phyloP scores from a whole-genome alignment of 1,139 yeast genomes.

The Suhomyces bolitotheri region DNA sequence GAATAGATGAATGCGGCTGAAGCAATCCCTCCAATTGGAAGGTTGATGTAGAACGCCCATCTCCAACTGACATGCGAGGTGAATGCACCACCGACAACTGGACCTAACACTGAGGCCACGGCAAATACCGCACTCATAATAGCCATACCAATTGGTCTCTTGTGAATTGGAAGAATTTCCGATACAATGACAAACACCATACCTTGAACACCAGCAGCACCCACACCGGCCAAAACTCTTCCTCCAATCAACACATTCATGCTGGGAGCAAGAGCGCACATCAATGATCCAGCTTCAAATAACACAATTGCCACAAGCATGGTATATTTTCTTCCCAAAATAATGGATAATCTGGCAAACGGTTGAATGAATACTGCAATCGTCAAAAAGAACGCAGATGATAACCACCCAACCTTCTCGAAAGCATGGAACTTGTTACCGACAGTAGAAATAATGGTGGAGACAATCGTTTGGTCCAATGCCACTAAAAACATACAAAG shows the following conservation, averaged over 20 bases:
- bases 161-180: conserved; percentile 32
- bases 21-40: conserved; percentile 67
- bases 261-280: conserved; percentile 37
- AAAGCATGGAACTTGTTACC: conserved; percentile 37
- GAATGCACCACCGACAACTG: conserved; percentile 29
- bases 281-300: conserved; percentile 64
- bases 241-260: conserved; percentile 44
- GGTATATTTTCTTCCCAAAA: conserved; percentile 30
- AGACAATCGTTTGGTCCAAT: conserved; percentile 44
- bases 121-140: conserved; percentile 23
- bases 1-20: conserved; percentile 43
- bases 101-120: conserved; percentile 28
- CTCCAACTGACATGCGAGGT: conserved; percentile 60
- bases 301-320: conserved; percentile 29
- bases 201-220: conserved; percentile 35
- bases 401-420: conserved; percentile 30
- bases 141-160: conserved; percentile 27
- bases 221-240: conserved; percentile 36
- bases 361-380: conserved; percentile 38
- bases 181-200: conserved; percentile 29
- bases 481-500: conserved; percentile 39
- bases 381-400: conserved; percentile 30
- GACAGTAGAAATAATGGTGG: conserved; percentile 37
- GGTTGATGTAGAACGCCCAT: conserved; percentile 74
- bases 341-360: conserved; percentile 54